These are phyloP conservation scores for Pseudonitzschia multistriata DNA, from an alignment of 108 stramenopile genomes.

Conservation along the genomic window DNA sequence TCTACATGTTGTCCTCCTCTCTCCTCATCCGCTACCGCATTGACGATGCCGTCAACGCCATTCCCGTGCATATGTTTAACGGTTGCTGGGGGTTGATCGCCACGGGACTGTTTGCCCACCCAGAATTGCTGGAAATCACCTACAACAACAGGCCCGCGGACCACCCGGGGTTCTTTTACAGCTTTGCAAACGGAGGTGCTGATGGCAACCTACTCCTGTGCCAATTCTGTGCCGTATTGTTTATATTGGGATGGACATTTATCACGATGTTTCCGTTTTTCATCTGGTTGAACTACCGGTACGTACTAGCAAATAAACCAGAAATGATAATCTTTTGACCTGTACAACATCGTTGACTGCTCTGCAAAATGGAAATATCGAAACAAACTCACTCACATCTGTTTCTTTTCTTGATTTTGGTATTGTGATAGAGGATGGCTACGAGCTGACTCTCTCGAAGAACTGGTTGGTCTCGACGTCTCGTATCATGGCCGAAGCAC, in stretches of 20 bases:
- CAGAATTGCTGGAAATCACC: slow-evolving; percentile 27
- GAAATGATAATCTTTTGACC: too few species aligned
- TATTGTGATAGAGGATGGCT: slow-evolving; percentile 40
- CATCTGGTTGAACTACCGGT: slow-evolving; percentile 31
- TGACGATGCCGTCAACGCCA: slow-evolving; percentile 94
- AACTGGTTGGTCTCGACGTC: slow-evolving; percentile 75
- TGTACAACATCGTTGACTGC: too few species aligned
- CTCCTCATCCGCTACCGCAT: slow-evolving; percentile 61
- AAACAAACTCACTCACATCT: background rate
- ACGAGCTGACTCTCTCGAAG: slow-evolving; percentile 78
- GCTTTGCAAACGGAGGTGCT: slow-evolving; percentile 30
- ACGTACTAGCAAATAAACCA: background rate
- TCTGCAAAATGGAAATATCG: too few species aligned
- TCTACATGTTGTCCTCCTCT: slow-evolving; percentile 64
- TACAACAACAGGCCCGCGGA: slow-evolving; percentile 30
- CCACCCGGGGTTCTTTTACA: slow-evolving; percentile 68
- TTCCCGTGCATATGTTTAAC: slow-evolving; percentile 83
- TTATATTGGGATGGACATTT: slow-evolving; percentile 70
- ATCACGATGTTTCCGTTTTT: slow-evolving; percentile 73
- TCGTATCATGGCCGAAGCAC: slow-evolving; percentile 62
- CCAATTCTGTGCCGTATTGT: slow-evolving; percentile 69
- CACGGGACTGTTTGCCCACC: slow-evolving; percentile 74
- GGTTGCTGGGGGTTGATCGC: slow-evolving; percentile 91
- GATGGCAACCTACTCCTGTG: slow-evolving; percentile 55
- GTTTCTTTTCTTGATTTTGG: background rate